Evolutionary conservation across 2,329 filamentous ascomycete species (phyloP).

Genomic region (Fusarium lyarnte): DNA sequence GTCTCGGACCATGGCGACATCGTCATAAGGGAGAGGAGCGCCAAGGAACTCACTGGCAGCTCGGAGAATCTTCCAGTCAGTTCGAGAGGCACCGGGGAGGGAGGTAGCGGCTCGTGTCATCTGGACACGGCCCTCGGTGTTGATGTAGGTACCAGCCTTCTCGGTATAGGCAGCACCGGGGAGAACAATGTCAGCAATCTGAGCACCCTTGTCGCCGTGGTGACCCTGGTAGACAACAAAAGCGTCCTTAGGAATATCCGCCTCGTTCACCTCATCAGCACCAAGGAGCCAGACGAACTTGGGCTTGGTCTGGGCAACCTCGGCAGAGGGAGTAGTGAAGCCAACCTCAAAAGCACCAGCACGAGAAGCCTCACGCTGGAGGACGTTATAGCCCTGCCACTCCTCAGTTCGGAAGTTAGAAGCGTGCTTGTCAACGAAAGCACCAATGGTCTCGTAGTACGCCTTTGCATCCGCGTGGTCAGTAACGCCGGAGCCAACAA

Average conservation of each 20-base stretch:
- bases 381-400: conserved; percentile 98
- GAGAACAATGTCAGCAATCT: conserved; percentile 92
- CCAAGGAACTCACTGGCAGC: conserved; percentile 92
- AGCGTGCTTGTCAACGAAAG: conserved; percentile 93
- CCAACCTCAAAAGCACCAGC: conserved; percentile 95
- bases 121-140: conserved; percentile 96
- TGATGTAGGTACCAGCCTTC: conserved; percentile 95
- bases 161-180: conserved; percentile 97
- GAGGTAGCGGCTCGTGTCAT: conserved; percentile 91
- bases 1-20: conserved; percentile 87
- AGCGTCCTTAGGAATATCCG: conserved; percentile 92
- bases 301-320: conserved; percentile 83
- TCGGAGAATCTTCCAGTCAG: conserved; percentile 99
- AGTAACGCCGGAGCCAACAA: conserved; percentile 90
- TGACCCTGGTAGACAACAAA: conserved; percentile 99
- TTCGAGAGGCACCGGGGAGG: conserved; percentile 87
- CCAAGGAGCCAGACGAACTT: conserved; percentile 98
- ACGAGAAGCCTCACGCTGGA: conserved; percentile 92
- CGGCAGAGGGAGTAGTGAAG: conserved; percentile 85
- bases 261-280: conserved; percentile 87
- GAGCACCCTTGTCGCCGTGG: conserved; percentile 92
- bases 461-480: conserved; percentile 93
- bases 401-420: conserved; percentile 86
- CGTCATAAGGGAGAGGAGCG: conserved; percentile 88
- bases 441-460: conserved; percentile 89